Evolutionary conservation across 257 asterid genomes (phyloP), one percentile per base, ranked within the genome.

Genomic region (Penstemon newberryi): DNA sequence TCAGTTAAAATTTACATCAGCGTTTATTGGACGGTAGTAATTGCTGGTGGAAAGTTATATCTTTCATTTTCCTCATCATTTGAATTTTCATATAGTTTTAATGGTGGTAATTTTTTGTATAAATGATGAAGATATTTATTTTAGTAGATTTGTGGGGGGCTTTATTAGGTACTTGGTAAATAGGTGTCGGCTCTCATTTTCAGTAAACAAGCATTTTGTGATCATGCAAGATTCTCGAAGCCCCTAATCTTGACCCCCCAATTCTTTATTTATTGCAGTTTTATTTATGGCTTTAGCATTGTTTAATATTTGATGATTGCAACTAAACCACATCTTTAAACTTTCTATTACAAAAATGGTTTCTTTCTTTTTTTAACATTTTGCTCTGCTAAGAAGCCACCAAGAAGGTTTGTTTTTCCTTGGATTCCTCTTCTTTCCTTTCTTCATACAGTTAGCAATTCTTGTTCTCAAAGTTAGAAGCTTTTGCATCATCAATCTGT

Each of bases 191-290:
- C 78, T 84, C 72, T 83, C 79, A 61, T 77, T 79, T 79, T 75
- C 80, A 67, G 77, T 66, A 60, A 79, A 78, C 70, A 63, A 69
- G 82, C 79, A 63, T 67, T 79, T 65, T 81, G 84, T 87, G 86
- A 78, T 78, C 87, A 77, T 82, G 80, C 89, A 84, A 81, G 88
- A 83, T 73, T 83, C 90, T 82, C 46, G 81, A 86, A 80, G 77
- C 54, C 76, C 73, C 83, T 72, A 54, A 71, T 56, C 66, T 72
- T 44, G 71, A 61, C 76, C 87, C 75, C 67, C 77, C 67, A 58
- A 38, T 13, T 40, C 57, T 65, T 75, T 73, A 66, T 81, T 77
- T 81, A 70, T 67, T 74, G 71, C 46, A 13, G 60, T 39, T 63
- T 67, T 73, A 72, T 80, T 75, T 63, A 56, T 66, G 39, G 44